A percentile compares a stretch with the other conserved stretches of the same genome.
Conservation (phyloP, 164 flowering plant genomes). For the Stephania yunnanensis region DNA sequence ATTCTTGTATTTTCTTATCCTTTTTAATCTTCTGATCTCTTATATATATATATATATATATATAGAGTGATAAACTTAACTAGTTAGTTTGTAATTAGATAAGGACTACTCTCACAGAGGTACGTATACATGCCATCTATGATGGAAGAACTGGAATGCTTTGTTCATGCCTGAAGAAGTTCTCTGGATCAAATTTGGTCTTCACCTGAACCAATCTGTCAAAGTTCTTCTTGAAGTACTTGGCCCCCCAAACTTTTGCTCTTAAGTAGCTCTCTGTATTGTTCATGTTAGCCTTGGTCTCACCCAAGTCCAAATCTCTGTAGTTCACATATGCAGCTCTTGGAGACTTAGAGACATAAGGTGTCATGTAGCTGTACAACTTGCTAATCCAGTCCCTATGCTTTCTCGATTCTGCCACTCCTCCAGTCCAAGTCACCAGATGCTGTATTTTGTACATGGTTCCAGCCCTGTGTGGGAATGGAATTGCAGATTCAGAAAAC, state of each 20-base stretch:
- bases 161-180: constrained; percentile 28
- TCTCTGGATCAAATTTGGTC: constrained; percentile 29
- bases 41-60: not conserved
- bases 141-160: constrained; percentile 7
- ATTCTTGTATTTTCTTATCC: not conserved
- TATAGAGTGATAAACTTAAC: not conserved
- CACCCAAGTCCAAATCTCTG: constrained; percentile 7
- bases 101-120: not conserved
- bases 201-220: constrained; percentile 32
- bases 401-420: constrained; percentile 1
- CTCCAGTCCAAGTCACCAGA: constrained; percentile 8
- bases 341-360: constrained; percentile 16
- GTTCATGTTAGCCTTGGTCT: not conserved
- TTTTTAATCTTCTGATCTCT: not conserved
- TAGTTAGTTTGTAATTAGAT: not conserved
- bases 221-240: constrained; percentile 31
- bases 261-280: constrained; percentile 17
- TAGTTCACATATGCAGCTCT: constrained; percentile 14
- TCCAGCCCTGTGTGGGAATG: constrained; percentile 24
- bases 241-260: constrained; percentile 25
- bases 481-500: constrained; percentile 15
- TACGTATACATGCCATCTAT: not conserved
- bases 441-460: constrained; percentile 17
- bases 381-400: constrained; percentile 21
- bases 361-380: constrained; percentile 18